These are phyloP conservation scores for Pythium angustatum DNA, from an alignment of 352 stramenopile species.

Conservation along the genomic window DNA sequence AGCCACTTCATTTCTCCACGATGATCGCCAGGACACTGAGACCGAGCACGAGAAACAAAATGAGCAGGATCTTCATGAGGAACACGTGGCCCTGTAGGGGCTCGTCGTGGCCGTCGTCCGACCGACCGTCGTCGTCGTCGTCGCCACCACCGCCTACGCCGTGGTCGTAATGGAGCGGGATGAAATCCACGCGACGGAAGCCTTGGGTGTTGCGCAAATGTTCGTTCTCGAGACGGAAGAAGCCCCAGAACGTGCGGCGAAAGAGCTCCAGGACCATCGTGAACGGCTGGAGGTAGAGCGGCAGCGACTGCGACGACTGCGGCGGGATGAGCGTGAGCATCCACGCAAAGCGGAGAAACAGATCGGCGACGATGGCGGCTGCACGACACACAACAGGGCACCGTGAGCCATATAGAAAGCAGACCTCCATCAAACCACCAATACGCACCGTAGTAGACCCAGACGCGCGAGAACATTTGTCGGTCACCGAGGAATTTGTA, in stretches of 20 bases:
- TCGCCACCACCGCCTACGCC: conserved; percentile 51
- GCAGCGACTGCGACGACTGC: conserved; percentile 53
- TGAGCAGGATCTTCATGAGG: conserved; percentile 39
- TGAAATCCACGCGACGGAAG: conserved; percentile 81
- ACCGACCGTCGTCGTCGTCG: conserved; percentile 29
- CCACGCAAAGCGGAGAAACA: conserved; percentile 85
- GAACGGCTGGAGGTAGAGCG: conserved; percentile 81
- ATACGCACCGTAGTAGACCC: conserved; percentile 66
- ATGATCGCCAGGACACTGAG: conserved; percentile 41
- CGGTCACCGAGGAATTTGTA: conserved; percentile 77
- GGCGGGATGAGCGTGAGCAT: conserved; percentile 79
- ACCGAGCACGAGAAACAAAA: conserved; percentile 41
- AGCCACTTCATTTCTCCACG: conserved; percentile 42
- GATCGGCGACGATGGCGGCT: conserved; percentile 71
- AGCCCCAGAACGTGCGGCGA: conserved; percentile 85
- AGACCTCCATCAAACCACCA: too few species aligned
- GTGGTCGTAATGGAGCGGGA: conserved; percentile 83
- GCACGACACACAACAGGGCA: neutral
- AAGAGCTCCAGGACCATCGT: conserved; percentile 87
- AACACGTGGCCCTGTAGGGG: conserved; percentile 37
- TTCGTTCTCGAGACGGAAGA: conserved; percentile 86
- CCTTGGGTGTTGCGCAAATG: conserved; percentile 85
- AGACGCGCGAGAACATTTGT: conserved; percentile 84
- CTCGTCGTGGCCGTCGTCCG: too few species aligned
- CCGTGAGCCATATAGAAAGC: too few species aligned